Evolutionary conservation across 306 rosid genomes (phyloP).

Genomic region (Vigna unguiculata): DNA sequence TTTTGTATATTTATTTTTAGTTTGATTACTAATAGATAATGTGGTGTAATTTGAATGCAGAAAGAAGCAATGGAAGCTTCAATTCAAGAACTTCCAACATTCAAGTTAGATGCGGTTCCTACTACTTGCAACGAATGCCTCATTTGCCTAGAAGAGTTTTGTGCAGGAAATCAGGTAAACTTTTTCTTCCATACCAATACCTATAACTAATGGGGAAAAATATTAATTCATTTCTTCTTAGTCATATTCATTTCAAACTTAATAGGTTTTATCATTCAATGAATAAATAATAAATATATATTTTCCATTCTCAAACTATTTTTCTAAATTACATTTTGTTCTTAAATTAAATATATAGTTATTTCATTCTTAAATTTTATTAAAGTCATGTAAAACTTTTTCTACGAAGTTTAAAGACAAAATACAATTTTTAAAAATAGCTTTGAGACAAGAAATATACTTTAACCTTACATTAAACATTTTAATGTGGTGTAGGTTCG

Average conservation of each 20-base stretch:
- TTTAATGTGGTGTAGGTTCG: constrained; percentile 82
- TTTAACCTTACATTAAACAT: too few relatives aligned
- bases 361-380: too few relatives aligned
- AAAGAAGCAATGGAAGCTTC: constrained; percentile 98
- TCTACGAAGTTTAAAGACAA: too few relatives aligned
- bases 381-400: too few relatives aligned
- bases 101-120: constrained; percentile 91
- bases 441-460: too few relatives aligned
- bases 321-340: too few relatives aligned
- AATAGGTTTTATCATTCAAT: neutral
- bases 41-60: constrained; percentile 39
- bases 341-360: too few relatives aligned
- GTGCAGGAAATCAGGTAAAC: constrained; percentile 87
- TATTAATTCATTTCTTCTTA: too few relatives aligned
- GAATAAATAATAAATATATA: too few relatives aligned
- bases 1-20: neutral
- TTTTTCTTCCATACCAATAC: neutral
- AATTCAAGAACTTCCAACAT: constrained; percentile 96
- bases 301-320: too few relatives aligned
- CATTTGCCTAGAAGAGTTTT: constrained; percentile 94
- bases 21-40: constrained; percentile 28
- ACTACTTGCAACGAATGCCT: constrained; percentile 97
- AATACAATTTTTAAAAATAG: too few relatives aligned
- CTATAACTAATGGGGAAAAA: too few relatives aligned
- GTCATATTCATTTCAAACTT: neutral